Evolutionary conservation across 1,139 yeast genomes (phyloP), one percentile per base, ranked within the genome.

Genomic region (Entelexis paramagnoliae): DNA sequence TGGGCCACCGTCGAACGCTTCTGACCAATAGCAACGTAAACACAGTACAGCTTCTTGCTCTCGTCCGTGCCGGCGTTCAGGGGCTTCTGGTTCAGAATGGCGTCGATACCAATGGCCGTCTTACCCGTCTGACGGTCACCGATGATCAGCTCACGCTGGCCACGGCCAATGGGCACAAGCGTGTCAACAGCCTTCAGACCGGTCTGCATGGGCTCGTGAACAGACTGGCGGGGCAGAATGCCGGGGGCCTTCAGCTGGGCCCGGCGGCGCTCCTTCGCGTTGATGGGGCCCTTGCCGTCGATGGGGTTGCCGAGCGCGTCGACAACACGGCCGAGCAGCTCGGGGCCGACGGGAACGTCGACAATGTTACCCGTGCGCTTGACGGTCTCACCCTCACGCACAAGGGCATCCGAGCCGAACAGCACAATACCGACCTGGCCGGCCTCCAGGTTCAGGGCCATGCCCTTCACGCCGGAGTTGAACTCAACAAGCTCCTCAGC

Each of bases 91-190:
- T 91, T 91, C 72, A 91, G 83, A 71, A 91, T 91, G 76, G 98
- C 82, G 76, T 91, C 98, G 67, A 91, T 74, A 66, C 97, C 98
- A 67, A 91, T 96, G 63, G 97, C 96, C 70, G 98, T 91, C 81
- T 91, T 91, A 84, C 98, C 98, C 67, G 98, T 91, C 80, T 91
- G 98, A 82, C 98, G 91, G 76, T 91, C 98, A 83, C 98, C 98
- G 72, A 91, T 91, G 71, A 91, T 91, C 85, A 91, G 79, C 80
- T 91, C 98, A 86, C 98, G 93, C 79, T 91, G 98, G 73, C 98
- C 98, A 84, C 98, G 93, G 72, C 98, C 98, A 68, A 91, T 76
- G 75, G 98, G 98, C 74, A 91, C 99, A 70, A 91, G 83, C 70
- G 98, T 94, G 72, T 91, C 99, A 67, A 91, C 96, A 60, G 97